Conservation (phyloP, 164 flowering plant genomes). For the Annona cherimola region DNA sequence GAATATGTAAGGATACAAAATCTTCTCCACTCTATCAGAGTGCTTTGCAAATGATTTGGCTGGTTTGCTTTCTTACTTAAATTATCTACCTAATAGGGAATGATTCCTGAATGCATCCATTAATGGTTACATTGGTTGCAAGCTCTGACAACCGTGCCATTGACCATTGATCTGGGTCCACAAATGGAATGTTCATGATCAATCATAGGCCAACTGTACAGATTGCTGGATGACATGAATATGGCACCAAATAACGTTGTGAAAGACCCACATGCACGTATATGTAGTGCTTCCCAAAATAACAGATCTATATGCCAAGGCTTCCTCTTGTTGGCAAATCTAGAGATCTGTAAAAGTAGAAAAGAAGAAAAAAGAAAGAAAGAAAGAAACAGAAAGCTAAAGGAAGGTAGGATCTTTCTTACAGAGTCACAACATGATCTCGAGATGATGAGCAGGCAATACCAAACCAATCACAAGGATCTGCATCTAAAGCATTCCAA, state of each 20-base stretch:
- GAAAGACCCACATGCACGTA: neutral
- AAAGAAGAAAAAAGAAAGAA: neutral
- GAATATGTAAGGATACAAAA: neutral
- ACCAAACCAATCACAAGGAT: conserved; percentile 78
- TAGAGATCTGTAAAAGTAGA: neutral
- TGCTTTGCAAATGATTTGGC: neutral
- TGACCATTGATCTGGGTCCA: neutral
- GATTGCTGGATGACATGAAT: neutral
- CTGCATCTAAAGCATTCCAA: conserved; percentile 62
- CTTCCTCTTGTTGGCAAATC: neutral
- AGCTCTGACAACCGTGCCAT: too few relatives aligned
- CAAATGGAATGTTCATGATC: neutral
- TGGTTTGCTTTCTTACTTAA: neutral
- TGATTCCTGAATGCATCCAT: neutral
- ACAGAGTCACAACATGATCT: conserved; percentile 66
- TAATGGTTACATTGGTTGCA: neutral
- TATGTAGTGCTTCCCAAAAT: neutral
- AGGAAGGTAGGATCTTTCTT: conserved; percentile 16
- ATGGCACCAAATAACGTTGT: neutral
- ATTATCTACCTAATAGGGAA: neutral
- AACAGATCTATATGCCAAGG: neutral
- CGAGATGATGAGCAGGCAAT: conserved; percentile 43
- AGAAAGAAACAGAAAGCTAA: neutral
- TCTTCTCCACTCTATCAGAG: neutral
- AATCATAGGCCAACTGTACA: neutral